Evolutionary conservation across 176 grass and related monocot genomes (phyloP).

Genomic region (Canna indica): DNA sequence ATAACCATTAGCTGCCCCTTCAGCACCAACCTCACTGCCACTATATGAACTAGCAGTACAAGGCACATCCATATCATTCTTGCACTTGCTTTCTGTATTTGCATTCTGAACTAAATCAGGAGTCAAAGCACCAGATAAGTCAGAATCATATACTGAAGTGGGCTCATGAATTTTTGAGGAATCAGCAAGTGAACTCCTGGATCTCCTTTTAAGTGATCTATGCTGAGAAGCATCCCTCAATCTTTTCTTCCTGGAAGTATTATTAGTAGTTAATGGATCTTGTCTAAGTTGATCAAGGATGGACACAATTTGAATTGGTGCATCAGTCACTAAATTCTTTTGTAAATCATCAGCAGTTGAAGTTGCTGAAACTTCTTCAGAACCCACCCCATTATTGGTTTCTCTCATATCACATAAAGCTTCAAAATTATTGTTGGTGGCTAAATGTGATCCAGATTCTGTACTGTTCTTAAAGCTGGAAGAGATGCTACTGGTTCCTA

Average conservation of each 20-base stretch:
- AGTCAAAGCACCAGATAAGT: constrained; percentile 29
- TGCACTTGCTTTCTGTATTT: constrained; percentile 15
- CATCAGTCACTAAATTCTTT: constrained; percentile 39
- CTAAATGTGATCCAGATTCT: constrained; percentile 23
- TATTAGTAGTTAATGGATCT: constrained; percentile 34
- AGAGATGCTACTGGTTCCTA: constrained; percentile 27
- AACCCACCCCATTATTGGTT: constrained; percentile 26
- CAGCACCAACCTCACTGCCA: constrained; percentile 19
- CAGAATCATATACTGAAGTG: constrained; percentile 26
- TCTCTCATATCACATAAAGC: constrained; percentile 17
- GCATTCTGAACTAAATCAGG: constrained; percentile 25
- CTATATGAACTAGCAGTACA: constrained; percentile 19
- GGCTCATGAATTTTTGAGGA: constrained; percentile 15
- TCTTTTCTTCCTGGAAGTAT: constrained; percentile 43
- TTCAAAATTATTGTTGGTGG: constrained; percentile 29
- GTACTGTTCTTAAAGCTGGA: constrained; percentile 19
- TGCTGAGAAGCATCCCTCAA: constrained; percentile 25
- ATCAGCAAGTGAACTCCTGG: constrained; percentile 38
- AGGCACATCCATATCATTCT: constrained; percentile 18
- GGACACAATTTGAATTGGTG: constrained; percentile 48
- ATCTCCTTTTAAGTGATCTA: constrained; percentile 24
- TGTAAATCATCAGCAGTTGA: constrained; percentile 24
- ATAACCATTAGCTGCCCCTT: constrained; percentile 17
- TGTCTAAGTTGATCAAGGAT: constrained; percentile 64
- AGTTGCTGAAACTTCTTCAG: constrained; percentile 20